A percentile compares a stretch with the other conserved stretches of the same genome.
phyloP scores from a whole-genome alignment of 164 flowering plant species.

The Aristolochia californica region DNA sequence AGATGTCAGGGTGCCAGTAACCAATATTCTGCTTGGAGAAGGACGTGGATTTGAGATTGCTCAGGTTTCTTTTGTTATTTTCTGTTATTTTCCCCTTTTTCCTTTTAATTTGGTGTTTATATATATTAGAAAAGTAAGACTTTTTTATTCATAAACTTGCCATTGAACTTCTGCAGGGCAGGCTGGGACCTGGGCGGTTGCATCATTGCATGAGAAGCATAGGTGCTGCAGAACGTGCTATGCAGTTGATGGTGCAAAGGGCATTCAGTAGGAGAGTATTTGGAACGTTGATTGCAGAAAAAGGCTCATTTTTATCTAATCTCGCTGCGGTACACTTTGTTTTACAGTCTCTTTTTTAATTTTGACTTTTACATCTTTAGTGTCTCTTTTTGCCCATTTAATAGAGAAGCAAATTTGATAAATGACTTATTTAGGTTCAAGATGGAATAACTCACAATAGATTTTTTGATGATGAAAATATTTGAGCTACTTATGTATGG shows the following conservation, averaged over 20 bases:
- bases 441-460: too few species aligned
- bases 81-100: not conserved
- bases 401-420: too few species aligned
- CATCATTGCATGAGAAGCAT: slow-evolving; percentile 74
- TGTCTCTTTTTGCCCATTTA: too few species aligned
- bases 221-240: slow-evolving; percentile 18
- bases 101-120: too few species aligned
- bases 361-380: too few species aligned
- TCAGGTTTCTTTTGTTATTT: slow-evolving; percentile 41
- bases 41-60: slow-evolving; percentile 99
- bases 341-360: too few species aligned
- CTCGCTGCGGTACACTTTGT: slow-evolving; percentile 59
- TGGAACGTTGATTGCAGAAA: slow-evolving; percentile 86
- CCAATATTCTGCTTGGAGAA: slow-evolving; percentile 84
- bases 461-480: too few species aligned
- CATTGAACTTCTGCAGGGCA: slow-evolving; percentile 46
- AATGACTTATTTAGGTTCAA: too few species aligned
- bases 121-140: too few species aligned
- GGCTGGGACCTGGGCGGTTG: slow-evolving; percentile 94
- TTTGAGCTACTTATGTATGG: too few species aligned
- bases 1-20: slow-evolving; percentile 72
- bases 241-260: slow-evolving; percentile 51
- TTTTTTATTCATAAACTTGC: too few species aligned
- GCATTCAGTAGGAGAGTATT: slow-evolving; percentile 71
- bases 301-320: slow-evolving; percentile 90